Evolutionary conservation across 495 filamentous ascomycete genomes (phyloP).

Genomic region (Penicillium tannophilum): DNA sequence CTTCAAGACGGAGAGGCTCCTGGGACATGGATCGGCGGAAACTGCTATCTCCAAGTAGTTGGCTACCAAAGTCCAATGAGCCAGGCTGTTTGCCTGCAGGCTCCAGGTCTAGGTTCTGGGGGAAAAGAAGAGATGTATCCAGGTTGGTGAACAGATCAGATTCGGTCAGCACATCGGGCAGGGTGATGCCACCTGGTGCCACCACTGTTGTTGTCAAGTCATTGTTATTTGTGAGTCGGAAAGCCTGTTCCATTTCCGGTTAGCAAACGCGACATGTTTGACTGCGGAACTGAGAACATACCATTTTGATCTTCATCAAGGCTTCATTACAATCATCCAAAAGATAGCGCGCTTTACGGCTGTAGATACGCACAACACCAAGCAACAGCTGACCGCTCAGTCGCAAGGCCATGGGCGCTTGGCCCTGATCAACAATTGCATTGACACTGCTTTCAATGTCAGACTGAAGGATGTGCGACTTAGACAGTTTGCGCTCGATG

Average conservation of each 20-base stretch:
- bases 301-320: constrained; percentile 97
- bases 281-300: constrained; percentile 36
- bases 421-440: constrained; percentile 90
- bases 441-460: constrained; percentile 91
- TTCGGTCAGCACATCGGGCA: constrained; percentile 88
- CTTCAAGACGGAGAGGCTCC: constrained; percentile 51
- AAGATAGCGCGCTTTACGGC: constrained; percentile 92
- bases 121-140: constrained; percentile 72
- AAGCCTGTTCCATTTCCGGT: constrained; percentile 55
- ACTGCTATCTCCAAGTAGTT: constrained; percentile 67
- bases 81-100: constrained; percentile 60
- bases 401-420: constrained; percentile 92
- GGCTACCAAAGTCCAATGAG: constrained; percentile 62
- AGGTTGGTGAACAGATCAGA: constrained; percentile 79
- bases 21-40: constrained; percentile 53
- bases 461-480: constrained; percentile 88
- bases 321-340: constrained; percentile 98
- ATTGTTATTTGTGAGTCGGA: constrained; percentile 76
- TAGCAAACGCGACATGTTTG: constrained; percentile 26
- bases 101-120: constrained; percentile 62
- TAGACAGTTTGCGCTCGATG: constrained; percentile 94
- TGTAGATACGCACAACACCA: constrained; percentile 96
- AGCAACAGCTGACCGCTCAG: constrained; percentile 91
- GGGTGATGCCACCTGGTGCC: constrained; percentile 67
- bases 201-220: constrained; percentile 73